Evolutionary conservation across 2,329 filamentous ascomycete genomes (phyloP), one percentile per base, ranked within the genome.

Genomic region (Calonectria montana): DNA sequence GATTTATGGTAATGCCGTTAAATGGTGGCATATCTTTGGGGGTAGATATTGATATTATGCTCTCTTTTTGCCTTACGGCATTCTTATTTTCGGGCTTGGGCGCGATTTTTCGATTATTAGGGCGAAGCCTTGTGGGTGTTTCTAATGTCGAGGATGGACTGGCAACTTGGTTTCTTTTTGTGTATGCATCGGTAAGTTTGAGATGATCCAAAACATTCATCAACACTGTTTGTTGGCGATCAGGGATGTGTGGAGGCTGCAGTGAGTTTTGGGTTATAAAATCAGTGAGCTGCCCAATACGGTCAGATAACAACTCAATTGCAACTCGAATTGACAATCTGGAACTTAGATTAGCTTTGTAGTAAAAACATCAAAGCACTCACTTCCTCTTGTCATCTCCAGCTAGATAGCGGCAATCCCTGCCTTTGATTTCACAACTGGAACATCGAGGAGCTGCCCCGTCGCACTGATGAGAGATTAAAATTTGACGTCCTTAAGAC

Each of bases 181-280:
- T 68, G 37, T 66, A 70, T n/a, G 57, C 61, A 63, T 71, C 71
- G 15, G 50, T 67, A 39, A 74, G 59, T 29, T 67, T 72, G 9
- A 74, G 61, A 64, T 72, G 67, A 6, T 45, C 67, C 16, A 76
- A 47, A 1, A 75, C 73, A 23, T 73, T 75, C 7, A 67, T 59
- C 43, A 76, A 65, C 4, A 67, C 48, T 2, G 18, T 48, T 50
- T 72, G 71, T 12, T 76, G 74, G 18, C 75, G 72, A 35, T 72
- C 65, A 18, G 71, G 43, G 84, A 85, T 85, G 0, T 75, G 70
- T 1, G 84, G 84, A 4, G 82, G 81, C 39, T 83, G 77, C 4
- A 86, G 76, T 2, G 83, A 83, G 73, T 84, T 78, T 18, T 84
- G 82, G 57, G 80, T 73, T 18, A 86, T 86, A 43, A 85, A 86